Evolutionary conservation across 179 eudicot genomes (phyloP).

Genomic region (Spinacia oleracea): DNA sequence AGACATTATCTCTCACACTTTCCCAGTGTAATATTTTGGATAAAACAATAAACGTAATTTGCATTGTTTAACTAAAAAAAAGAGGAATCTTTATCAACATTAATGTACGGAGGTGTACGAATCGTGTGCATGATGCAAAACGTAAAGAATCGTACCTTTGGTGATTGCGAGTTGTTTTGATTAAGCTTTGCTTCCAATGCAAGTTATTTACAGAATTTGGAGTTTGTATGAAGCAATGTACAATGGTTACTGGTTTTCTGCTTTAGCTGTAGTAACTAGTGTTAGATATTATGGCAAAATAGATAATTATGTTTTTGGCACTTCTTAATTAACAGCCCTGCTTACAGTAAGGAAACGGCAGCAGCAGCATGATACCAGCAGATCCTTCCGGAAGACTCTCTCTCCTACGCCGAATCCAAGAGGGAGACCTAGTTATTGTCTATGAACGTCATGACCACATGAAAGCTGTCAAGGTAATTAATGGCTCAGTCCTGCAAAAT

Average conservation of each 20-base stretch:
- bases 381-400: slow-evolving; percentile 56
- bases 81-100: no score
- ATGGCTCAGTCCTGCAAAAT: slow-evolving; percentile 57
- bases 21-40: no score
- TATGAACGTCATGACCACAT: slow-evolving; percentile 75
- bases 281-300: neutral
- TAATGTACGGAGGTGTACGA: no score
- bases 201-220: neutral
- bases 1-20: no score
- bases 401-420: slow-evolving; percentile 48
- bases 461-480: slow-evolving; percentile 71
- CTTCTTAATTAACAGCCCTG: neutral
- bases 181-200: neutral
- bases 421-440: slow-evolving; percentile 79
- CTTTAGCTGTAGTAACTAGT: neutral
- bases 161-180: neutral
- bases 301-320: slow-evolving; percentile 5
- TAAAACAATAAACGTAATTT: no score
- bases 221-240: slow-evolving; percentile 3
- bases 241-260: neutral
- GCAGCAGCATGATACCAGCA: slow-evolving; percentile 40
- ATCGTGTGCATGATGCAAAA: no score
- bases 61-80: no score
- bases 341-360: no score
- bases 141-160: no score